A percentile compares a stretch with the other conserved stretches of the same genome.
Evolutionary conservation across 139 green algal species (phyloP).

Genomic region (Coccomyxa sp.): DNA sequence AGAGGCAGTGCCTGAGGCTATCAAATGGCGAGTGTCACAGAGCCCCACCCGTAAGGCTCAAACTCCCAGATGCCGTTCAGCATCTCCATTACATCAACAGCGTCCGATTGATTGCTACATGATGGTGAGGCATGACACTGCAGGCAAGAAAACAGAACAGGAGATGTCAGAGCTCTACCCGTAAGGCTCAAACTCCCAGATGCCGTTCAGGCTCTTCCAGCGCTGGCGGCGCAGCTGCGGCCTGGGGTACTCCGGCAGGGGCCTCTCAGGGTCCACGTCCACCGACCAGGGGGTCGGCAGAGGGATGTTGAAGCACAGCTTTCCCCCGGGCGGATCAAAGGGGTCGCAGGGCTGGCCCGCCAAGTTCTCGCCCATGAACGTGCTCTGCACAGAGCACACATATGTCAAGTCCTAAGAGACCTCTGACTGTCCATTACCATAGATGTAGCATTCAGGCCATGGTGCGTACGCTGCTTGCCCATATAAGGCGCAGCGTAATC

Average conservation of each 20-base stretch:
- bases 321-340: not conserved
- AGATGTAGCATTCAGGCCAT: no score
- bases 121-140: no score
- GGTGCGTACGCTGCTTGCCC: no score
- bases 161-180: not conserved
- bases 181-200: constrained; percentile 14
- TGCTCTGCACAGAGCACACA: not conserved
- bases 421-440: no score
- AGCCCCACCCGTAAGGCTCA: not conserved
- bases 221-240: constrained; percentile 16
- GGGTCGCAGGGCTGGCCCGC: not conserved
- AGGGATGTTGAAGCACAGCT: not conserved
- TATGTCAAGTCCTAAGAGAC: no score
- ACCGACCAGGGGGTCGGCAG: constrained; percentile 18
- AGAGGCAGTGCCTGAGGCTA: no score
- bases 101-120: no score
- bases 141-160: not conserved
- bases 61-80: constrained; percentile 25
- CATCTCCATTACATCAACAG: not conserved
- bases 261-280: constrained; percentile 9
- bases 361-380: not conserved
- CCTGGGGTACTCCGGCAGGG: constrained; percentile 20
- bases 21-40: not conserved
- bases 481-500: no score
- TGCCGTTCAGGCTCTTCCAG: constrained; percentile 24